A percentile compares a stretch with the other conserved stretches of the same genome.
Conservation (phyloP, 495 filamentous ascomycete species). For the Beverwykella pulmonaria region DNA sequence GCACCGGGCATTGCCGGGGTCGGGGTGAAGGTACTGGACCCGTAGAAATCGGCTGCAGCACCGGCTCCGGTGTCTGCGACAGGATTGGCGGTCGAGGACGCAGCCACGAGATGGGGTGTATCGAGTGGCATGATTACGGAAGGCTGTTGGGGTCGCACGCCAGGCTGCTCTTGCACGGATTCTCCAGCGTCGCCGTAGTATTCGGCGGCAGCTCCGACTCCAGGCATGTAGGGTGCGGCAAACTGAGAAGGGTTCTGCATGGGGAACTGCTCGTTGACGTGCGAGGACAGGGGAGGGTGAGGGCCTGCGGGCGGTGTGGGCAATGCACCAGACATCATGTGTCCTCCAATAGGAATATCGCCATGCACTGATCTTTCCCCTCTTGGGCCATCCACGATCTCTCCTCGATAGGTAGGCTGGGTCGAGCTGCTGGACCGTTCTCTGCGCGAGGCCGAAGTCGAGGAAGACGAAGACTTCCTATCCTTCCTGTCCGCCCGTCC, state of each 20-base stretch:
- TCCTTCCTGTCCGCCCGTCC: conserved; percentile 24
- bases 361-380: conserved; percentile 38
- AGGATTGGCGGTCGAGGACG: conserved; percentile 39
- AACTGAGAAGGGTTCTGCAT: conserved; percentile 56
- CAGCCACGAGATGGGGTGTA: conserved; percentile 44
- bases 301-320: conserved; percentile 19
- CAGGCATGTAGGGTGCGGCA: conserved; percentile 54
- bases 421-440: conserved; percentile 24
- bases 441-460: conserved; percentile 17
- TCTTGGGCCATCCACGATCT: conserved; percentile 28
- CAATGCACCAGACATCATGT: conserved; percentile 35
- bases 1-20: conserved; percentile 30
- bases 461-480: conserved; percentile 19
- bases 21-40: neutral
- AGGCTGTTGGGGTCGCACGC: conserved; percentile 57
- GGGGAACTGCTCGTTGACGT: conserved; percentile 62
- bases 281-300: conserved; percentile 51
- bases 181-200: conserved; percentile 69
- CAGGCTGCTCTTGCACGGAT: conserved; percentile 64
- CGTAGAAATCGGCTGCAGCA: conserved; percentile 48
- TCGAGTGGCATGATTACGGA: conserved; percentile 54
- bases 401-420: conserved; percentile 18
- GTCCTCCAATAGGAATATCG: conserved; percentile 42
- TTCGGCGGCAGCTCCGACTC: conserved; percentile 62
- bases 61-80: conserved; percentile 47